Evolutionary conservation across 192 early-diverging fungal genomes (phyloP).

Genomic region (Entomortierella lignicola): DNA sequence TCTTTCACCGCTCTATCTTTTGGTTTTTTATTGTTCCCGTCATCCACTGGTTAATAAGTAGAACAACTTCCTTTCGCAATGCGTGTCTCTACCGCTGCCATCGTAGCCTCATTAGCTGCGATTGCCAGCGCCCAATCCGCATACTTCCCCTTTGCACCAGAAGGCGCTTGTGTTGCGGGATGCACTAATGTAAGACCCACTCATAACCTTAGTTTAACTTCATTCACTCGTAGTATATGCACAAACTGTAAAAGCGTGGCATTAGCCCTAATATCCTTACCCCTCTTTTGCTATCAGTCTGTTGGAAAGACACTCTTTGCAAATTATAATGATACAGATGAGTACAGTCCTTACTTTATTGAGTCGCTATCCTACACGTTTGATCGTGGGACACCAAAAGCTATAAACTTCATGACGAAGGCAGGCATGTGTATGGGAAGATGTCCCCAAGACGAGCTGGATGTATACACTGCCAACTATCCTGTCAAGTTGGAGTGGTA

Average conservation of each 20-base stretch:
- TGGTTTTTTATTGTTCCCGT: constrained; percentile 1
- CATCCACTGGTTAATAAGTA: neutral
- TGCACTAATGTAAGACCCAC: constrained; percentile 35
- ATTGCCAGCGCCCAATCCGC: constrained; percentile 26
- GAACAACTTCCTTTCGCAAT: constrained; percentile 15
- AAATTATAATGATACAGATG: constrained; percentile 8
- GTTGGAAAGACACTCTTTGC: constrained; percentile 24
- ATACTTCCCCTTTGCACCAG: constrained; percentile 35
- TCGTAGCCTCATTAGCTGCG: constrained; percentile 28
- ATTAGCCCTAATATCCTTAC: too few relatives aligned
- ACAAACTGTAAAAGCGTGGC: too few relatives aligned
- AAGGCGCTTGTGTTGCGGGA: constrained; percentile 24
- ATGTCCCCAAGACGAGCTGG: neutral
- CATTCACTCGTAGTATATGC: too few relatives aligned
- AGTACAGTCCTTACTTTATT: constrained; percentile 16
- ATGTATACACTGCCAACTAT: constrained; percentile 2
- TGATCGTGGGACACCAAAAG: constrained; percentile 8
- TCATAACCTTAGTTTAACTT: too few relatives aligned
- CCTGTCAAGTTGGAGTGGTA: constrained; percentile 20
- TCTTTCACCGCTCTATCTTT: constrained; percentile 1
- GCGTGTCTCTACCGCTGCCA: constrained; percentile 22
- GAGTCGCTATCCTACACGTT: constrained; percentile 19
- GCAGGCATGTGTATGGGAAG: constrained; percentile 25
- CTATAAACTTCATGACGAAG: constrained; percentile 14
- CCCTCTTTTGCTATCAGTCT: neutral